A percentile compares a stretch with the other conserved stretches of the same genome.
Conservation (phyloP, 2,329 filamentous ascomycete genomes). For the Alternaria burnsii region DNA sequence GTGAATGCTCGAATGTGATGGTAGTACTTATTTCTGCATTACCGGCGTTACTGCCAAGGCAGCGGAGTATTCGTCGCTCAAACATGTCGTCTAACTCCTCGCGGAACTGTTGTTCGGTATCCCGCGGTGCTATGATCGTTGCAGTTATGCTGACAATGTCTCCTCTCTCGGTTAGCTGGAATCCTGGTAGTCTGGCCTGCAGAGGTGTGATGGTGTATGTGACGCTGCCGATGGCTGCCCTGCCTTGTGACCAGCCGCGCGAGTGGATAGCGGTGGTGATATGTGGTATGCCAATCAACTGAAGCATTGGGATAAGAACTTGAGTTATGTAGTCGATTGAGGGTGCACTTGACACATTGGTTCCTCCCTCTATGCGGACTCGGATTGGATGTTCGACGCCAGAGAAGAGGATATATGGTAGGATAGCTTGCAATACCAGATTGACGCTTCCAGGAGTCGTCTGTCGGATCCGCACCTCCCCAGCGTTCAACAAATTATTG, state of each 20-base stretch:
- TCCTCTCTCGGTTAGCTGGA: conserved; percentile 45
- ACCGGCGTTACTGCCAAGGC: conserved; percentile 21
- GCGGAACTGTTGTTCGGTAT: conserved; percentile 41
- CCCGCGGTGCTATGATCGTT: conserved; percentile 50
- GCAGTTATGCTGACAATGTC: conserved; percentile 42
- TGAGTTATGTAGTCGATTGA: conserved; percentile 65
- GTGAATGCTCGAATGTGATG: conserved; percentile 53
- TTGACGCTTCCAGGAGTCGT: conserved; percentile 61
- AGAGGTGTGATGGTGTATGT: conserved; percentile 60
- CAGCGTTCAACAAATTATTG: neutral
- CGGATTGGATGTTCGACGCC: conserved; percentile 26
- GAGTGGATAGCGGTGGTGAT: conserved; percentile 55
- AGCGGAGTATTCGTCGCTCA: conserved; percentile 18
- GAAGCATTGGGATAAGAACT: conserved; percentile 64
- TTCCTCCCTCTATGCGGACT: conserved; percentile 64
- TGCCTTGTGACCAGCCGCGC: conserved; percentile 64
- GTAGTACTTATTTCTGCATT: conserved; percentile 21
- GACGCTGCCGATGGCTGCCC: conserved; percentile 57
- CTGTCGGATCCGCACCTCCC: conserved; percentile 48
- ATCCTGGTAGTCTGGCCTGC: conserved; percentile 41
- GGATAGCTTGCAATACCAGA: conserved; percentile 66
- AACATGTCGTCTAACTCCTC: conserved; percentile 39
- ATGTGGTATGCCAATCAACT: conserved; percentile 59
- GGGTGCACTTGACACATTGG: conserved; percentile 64
- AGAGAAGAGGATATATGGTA: conserved; percentile 64